Percentiles rank a stretch among this genome's conserved stretches.
Evolutionary conservation across 2,329 filamentous ascomycete species (phyloP).

Genomic region (Aspergillus sp.): DNA sequence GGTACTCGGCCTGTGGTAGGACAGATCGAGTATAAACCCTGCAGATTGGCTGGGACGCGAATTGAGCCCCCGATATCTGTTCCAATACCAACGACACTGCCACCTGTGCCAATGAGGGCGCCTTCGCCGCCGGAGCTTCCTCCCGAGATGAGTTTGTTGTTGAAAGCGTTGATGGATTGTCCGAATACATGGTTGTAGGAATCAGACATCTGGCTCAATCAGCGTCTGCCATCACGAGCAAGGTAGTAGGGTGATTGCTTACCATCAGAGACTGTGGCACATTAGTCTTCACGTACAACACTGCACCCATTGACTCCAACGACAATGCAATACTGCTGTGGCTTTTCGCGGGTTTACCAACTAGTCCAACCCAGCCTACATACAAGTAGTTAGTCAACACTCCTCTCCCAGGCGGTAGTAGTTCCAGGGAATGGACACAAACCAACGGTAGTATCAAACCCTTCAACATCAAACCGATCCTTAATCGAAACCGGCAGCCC

Average conservation of each 20-base stretch:
- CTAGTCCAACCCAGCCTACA: slow-evolving; percentile 50
- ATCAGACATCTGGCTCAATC: slow-evolving; percentile 38
- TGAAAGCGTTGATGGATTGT: slow-evolving; percentile 52
- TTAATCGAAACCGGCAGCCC: slow-evolving; percentile 64
- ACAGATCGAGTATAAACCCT: slow-evolving; percentile 50
- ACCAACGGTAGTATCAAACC: slow-evolving; percentile 31
- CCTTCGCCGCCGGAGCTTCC: slow-evolving; percentile 57
- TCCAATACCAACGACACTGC: slow-evolving; percentile 53
- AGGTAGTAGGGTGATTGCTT: neutral
- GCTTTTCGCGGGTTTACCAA: slow-evolving; percentile 28
- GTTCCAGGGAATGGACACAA: neutral
- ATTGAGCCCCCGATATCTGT: slow-evolving; percentile 59
- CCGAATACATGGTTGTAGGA: slow-evolving; percentile 56
- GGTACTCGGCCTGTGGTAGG: slow-evolving; percentile 34
- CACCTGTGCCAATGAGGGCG: slow-evolving; percentile 52
- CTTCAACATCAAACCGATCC: slow-evolving; percentile 63
- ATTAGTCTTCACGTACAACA: slow-evolving; percentile 57
- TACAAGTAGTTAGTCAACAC: neutral
- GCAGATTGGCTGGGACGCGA: slow-evolving; percentile 53
- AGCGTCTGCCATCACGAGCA: neutral
- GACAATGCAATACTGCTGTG: slow-evolving; percentile 30
- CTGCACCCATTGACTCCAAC: slow-evolving; percentile 44
- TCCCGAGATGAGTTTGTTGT: slow-evolving; percentile 52
- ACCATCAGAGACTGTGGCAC: slow-evolving; percentile 52
- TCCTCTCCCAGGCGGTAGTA: neutral